Evolutionary conservation across 257 asterid genomes (phyloP), one percentile per base, ranked within the genome.

Genomic region (Henckelia pumila): DNA sequence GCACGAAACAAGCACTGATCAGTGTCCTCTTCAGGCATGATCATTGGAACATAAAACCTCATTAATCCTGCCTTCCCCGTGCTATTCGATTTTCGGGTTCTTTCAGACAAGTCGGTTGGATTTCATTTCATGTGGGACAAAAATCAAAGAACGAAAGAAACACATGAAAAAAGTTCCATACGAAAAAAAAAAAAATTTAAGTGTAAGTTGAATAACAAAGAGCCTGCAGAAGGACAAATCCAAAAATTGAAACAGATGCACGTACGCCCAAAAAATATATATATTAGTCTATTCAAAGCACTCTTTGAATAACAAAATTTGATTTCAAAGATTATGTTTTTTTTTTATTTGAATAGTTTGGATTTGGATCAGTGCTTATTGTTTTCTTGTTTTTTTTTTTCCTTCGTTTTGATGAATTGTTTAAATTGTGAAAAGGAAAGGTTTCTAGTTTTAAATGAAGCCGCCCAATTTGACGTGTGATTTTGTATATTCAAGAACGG

Each of bases 151-250:
- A 57, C 24, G 30, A 59, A 50, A 21, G 24, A 60, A 60, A 59
- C 10, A 57, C 29, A n/a, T 13, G 10, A 32, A 29, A 8, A 32
- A 29, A 8, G 6, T 1, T 47, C 16, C 61, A 47, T 26, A 52
- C 53, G 60, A 63, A 37, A 62, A 37, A 49, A 35, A 65, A 17
- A 49, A 26, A 26, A 26, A 26, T 26, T 47, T 16, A 80, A 77
- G 68, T 35, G 74, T 65, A 24, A 56, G 83, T 82, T 84, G 89
- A 80, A 82, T 77, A 72, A 62, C 60, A 61, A 73, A 75, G 68
- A 70, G 93, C 95, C 94, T 85, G 94, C 89, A 79, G 82, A 73
- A 56, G 79, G 76, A 86, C 82, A 77, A 76, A 73, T 75, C 77
- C 78, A 16, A 71, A 70, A 82, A 70, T 63, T 72, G 56, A 79